Percentiles rank a stretch among this genome's conserved stretches.
Conservation (phyloP, 2,329 filamentous ascomycete species). For the Pezicula radicicola region DNA sequence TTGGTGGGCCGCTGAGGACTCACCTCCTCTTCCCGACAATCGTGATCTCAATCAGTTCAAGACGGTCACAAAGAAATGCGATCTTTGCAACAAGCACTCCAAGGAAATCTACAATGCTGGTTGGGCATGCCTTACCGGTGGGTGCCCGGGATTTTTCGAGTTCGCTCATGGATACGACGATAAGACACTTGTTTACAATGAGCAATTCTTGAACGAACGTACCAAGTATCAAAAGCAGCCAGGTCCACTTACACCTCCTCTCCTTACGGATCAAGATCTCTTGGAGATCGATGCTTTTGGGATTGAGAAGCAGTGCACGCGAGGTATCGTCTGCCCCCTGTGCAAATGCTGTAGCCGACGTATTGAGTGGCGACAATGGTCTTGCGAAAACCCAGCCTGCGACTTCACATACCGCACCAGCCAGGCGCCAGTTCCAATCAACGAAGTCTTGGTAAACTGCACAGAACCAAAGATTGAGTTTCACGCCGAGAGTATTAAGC, state of each 20-base stretch:
- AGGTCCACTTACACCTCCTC: constrained; percentile 35
- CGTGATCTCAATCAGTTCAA: constrained; percentile 12
- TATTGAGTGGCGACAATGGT: constrained; percentile 59
- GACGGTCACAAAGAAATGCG: constrained; percentile 32
- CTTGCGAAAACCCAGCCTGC: constrained; percentile 52
- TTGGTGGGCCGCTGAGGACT: constrained; percentile 53
- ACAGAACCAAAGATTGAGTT: neutral
- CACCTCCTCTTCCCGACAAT: constrained; percentile 28
- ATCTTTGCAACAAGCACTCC: constrained; percentile 34
- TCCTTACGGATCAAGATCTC: constrained; percentile 33
- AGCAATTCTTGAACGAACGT: constrained; percentile 54
- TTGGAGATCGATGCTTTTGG: constrained; percentile 33
- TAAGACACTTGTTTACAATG: constrained; percentile 45
- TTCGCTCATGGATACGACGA: constrained; percentile 28
- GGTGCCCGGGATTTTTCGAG: constrained; percentile 50
- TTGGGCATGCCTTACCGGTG: constrained; percentile 56
- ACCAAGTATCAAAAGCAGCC: constrained; percentile 36
- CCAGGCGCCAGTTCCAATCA: constrained; percentile 5
- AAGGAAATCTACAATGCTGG: constrained; percentile 40
- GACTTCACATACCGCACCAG: constrained; percentile 35
- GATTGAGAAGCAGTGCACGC: constrained; percentile 49
- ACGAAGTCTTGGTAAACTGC: constrained; percentile 9
- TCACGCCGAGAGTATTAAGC: neutral
- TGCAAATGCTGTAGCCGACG: constrained; percentile 62
- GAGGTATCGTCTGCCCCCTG: constrained; percentile 63